Evolutionary conservation across 2,329 filamentous ascomycete species (phyloP).

Genomic region (Incumbomyces lentus): DNA sequence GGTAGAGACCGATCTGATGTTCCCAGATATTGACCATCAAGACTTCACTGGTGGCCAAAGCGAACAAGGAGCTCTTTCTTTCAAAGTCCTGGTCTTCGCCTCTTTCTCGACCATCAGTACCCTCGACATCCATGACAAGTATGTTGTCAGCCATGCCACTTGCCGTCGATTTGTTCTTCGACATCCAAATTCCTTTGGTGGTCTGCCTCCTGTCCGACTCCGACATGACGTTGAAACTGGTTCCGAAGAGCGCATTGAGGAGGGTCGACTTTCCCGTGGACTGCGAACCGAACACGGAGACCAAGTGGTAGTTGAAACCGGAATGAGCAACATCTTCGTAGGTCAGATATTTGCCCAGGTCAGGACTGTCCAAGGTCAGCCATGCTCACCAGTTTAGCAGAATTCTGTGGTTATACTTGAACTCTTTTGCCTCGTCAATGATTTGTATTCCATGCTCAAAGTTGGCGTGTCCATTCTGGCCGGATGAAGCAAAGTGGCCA

Average conservation of each 20-base stretch:
- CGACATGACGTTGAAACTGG: slow-evolving; percentile 94
- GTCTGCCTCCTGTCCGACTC: slow-evolving; percentile 90
- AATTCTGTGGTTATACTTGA: slow-evolving; percentile 58
- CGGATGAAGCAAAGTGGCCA: slow-evolving; percentile 36
- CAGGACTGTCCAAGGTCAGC: slow-evolving; percentile 44
- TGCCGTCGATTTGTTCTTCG: slow-evolving; percentile 67
- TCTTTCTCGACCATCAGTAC: slow-evolving; percentile 88
- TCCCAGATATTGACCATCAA: slow-evolving; percentile 99
- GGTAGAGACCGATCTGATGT: slow-evolving; percentile 94
- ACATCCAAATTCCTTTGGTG: slow-evolving; percentile 99
- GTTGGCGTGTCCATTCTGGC: slow-evolving; percentile 28
- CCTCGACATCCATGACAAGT: slow-evolving; percentile 97
- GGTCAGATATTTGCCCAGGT: slow-evolving; percentile 72
- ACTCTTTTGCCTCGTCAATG: slow-evolving; percentile 89
- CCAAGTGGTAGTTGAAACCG: slow-evolving; percentile 98
- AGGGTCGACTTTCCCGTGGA: slow-evolving; percentile 97
- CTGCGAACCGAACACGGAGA: slow-evolving; percentile 97
- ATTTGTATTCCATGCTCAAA: slow-evolving; percentile 96
- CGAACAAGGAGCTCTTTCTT: slow-evolving; percentile 94
- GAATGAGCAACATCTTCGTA: slow-evolving; percentile 70
- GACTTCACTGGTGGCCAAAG: slow-evolving; percentile 92
- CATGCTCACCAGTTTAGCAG: slow-evolving; percentile 1
- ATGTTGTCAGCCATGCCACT: slow-evolving; percentile 85
- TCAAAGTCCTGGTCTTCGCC: slow-evolving; percentile 99
- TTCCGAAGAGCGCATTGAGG: slow-evolving; percentile 90